Base-by-base conservation (phyloP, 345 rosid genomes). In the Syzygium aromaticum region DNA sequence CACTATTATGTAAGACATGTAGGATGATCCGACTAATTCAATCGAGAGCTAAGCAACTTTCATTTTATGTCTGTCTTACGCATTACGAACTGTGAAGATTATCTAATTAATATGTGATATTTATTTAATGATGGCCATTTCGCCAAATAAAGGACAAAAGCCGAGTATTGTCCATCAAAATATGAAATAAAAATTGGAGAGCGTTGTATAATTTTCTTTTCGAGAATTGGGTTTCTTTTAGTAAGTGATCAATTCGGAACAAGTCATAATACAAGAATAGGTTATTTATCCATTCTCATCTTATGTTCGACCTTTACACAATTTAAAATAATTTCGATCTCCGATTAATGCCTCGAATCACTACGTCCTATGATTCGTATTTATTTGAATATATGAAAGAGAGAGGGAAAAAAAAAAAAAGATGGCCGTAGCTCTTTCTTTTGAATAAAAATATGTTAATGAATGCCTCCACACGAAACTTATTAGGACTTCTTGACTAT, bases 201-300 rank as follows among this genome's bases (percentile, higher is more conserved):
- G 9, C 17, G 11, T 28, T 28, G 77, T 2, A 15, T 64, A 8
- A 64, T 64, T 64, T 64, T 63, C 38, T 63, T 63, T 3, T 64
- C 22, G 0, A 64, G 11, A 15, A 4, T n/a, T n/a, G 21, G 21
- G 1, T 63, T n/a, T 57, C 27, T 11, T 27, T 6, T n/a, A 28
- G 7, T n/a, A 7, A 64, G 40, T 15, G 77, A 28, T 28, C 22
- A 7, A 0, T 0, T 2, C 0, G 22, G 6, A 64, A 7, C 3
- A 64, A 15, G 6, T 64, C 11, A 1, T 56, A 25, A 22, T 23
- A 63, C 22, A n/a, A 0, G 22, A 28, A 28, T 7, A 28, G 16
- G 0, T 64, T 15, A 0, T 63, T 6, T 0, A 13, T 63, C 10
- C 38, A 9, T 63, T n/a, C 19, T 7, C 40, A 28, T 63, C 21